Evolutionary conservation across 73 alveolate genomes (phyloP).

Genomic region (Paramecium biaurelia): DNA sequence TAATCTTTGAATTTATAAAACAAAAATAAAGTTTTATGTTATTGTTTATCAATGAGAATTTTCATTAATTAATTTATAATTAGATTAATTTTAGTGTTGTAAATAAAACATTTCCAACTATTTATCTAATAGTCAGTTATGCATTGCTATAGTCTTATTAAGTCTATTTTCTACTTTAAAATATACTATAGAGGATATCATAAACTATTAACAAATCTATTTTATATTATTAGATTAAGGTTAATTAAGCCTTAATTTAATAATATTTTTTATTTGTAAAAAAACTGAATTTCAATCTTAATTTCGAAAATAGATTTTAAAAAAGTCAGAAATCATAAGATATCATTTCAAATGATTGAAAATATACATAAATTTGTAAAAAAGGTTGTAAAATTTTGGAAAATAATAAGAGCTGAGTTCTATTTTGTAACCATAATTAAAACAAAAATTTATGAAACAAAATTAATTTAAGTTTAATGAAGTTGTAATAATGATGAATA

Average conservation of each 20-base stretch:
- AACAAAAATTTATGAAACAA: neutral
- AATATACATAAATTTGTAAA: neutral
- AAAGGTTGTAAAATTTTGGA: neutral
- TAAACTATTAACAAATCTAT: neutral
- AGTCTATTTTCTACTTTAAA: neutral
- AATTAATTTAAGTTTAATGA: neutral
- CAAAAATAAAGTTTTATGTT: no score
- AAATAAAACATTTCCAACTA: neutral
- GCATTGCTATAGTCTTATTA: neutral
- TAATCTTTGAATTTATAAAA: no score
- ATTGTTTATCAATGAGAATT: neutral
- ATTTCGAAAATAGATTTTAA: no score
- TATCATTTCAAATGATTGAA: no score
- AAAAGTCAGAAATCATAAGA: no score
- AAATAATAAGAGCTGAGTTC: neutral
- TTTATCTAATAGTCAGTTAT: neutral
- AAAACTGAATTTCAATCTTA: no score
- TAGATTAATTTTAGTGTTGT: neutral
- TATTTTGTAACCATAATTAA: neutral
- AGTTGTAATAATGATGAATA: neutral
- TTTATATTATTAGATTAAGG: no score
- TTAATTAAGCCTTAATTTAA: no score
- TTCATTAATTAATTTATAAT: neutral
- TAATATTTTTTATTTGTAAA: no score
- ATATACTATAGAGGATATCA: neutral